Base-by-base conservation (phyloP, 768 basidiomycete genomes). In the Neoboletus subvelutipes region DNA sequence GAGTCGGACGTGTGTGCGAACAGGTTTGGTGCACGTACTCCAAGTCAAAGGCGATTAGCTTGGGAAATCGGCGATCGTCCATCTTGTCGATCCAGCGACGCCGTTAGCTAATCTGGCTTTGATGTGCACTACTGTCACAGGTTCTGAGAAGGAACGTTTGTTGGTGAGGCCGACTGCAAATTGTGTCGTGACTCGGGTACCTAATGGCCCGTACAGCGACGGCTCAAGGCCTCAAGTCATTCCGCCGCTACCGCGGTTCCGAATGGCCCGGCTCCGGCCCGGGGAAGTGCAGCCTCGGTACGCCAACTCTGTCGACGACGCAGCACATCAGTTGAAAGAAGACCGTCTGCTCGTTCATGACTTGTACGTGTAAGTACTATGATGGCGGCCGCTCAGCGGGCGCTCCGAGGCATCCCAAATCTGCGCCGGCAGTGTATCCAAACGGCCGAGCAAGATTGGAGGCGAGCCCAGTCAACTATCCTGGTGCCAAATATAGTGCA, bases 21-120 rank as follows among this genome's bases (percentile, higher is more conserved):
- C 26, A 33, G 26, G 52, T n/a, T 24, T 33, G 67, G 67, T 20
- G 34, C 5, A 66, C 82, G 50, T 69, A 92, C 87, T 94, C 92
- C 17, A 94, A 74, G 65, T 94, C 92, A 67, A 94, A 92, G 3
- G 86, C 90, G 24, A 92, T 75, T 33, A 90, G 79, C 63, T 83
- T 78, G 0, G 89, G 90, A 29, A 83, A 70, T 64, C 68, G 52
- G 1, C 55, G 57, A n/a, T 50, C 31, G 26, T 67, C 63, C 67
- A 69, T 67, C 11, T 50, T 22, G 34, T 43, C 36, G 15, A 37
- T 41, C 3, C 4, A 43, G 24, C 0, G 40, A 10, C 6, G n/a
- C 24, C 8, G 49, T 37, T 22, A 10, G 26, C 18, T 55, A 39
- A 17, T 9, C 15, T 45, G 10, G 10, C n/a, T 18, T 4, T 34